Percentiles rank a stretch among this genome's conserved stretches.
These are phyloP conservation scores for Calophaca sinica DNA, from an alignment of 306 rosid species.

Conservation along the genomic window DNA sequence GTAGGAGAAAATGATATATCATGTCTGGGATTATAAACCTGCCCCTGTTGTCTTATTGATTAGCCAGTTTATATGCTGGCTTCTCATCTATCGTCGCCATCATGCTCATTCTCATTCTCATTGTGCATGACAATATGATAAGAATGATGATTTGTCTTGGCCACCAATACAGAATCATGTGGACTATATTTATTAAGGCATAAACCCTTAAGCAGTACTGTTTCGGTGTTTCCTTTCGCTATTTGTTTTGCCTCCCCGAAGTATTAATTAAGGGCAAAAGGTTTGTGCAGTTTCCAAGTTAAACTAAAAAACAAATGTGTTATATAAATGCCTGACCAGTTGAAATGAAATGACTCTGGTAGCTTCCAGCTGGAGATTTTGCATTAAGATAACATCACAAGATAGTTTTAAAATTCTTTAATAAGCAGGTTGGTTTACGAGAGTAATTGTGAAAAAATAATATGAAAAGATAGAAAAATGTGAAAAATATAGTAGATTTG, in stretches of 20 bases:
- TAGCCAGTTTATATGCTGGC: slow-evolving; percentile 43
- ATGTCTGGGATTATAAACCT: slow-evolving; percentile 53
- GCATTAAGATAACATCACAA: too few species aligned
- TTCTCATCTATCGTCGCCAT: slow-evolving; percentile 43
- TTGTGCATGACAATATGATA: slow-evolving; percentile 44
- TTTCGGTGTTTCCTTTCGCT: slow-evolving; percentile 28
- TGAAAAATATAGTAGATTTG: too few species aligned
- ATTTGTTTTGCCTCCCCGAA: background rate
- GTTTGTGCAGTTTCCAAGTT: slow-evolving; percentile 52
- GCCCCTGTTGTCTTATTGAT: slow-evolving; percentile 57
- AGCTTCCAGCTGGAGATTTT: slow-evolving; percentile 43
- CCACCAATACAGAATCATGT: slow-evolving; percentile 54
- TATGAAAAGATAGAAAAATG: too few species aligned
- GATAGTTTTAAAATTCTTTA: too few species aligned
- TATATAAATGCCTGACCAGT: background rate
- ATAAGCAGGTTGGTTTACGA: too few species aligned
- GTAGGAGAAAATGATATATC: slow-evolving; percentile 44
- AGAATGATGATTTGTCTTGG: slow-evolving; percentile 50
- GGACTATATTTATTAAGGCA: slow-evolving; percentile 43
- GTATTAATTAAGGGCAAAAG: slow-evolving; percentile 34
- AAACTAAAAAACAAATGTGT: background rate
- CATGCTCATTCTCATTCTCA: slow-evolving; percentile 46
- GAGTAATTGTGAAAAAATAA: too few species aligned
- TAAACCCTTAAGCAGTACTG: slow-evolving; percentile 32
- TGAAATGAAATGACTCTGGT: slow-evolving; percentile 50